Percentiles rank a stretch among this genome's conserved stretches.
phyloP scores from a whole-genome alignment of 306 rosid species.

The Dryas octopetala region DNA sequence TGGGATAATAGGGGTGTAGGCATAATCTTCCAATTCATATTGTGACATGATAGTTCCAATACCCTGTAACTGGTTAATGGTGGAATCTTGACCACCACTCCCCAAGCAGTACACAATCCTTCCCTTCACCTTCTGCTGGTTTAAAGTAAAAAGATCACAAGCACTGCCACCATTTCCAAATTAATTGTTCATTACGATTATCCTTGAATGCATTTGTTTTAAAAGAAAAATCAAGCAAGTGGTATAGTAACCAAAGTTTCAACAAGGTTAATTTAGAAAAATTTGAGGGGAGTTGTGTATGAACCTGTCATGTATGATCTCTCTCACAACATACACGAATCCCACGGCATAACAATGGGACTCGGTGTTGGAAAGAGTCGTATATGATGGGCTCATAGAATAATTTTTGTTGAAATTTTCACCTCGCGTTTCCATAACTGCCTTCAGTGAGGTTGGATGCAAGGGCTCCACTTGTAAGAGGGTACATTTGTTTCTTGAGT shows the following conservation, averaged over 20 bases:
- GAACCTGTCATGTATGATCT: not conserved
- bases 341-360: too few species aligned
- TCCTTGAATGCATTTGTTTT: too few species aligned
- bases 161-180: conserved; percentile 41
- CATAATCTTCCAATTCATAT: conserved; percentile 28
- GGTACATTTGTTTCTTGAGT: conserved; percentile 55
- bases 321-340: not conserved
- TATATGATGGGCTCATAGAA: not conserved
- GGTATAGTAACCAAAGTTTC: not conserved
- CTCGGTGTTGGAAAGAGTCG: too few species aligned
- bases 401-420: not conserved
- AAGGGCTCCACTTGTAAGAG: conserved; percentile 60
- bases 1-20: conserved; percentile 50
- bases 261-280: not conserved
- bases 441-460: conserved; percentile 39
- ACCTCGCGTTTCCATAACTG: conserved; percentile 54
- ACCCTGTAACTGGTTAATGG: conserved; percentile 50
- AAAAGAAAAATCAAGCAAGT: too few species aligned
- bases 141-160: conserved; percentile 60
- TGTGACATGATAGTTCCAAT: conserved; percentile 55
- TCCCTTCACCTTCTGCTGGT: conserved; percentile 56
- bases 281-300: too few species aligned
- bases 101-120: conserved; percentile 67
- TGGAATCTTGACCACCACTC: conserved; percentile 34
- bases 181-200: not conserved